Base-by-base conservation (phyloP, 495 filamentous ascomycete genomes). In the Penicillium ochrochloron region DNA sequence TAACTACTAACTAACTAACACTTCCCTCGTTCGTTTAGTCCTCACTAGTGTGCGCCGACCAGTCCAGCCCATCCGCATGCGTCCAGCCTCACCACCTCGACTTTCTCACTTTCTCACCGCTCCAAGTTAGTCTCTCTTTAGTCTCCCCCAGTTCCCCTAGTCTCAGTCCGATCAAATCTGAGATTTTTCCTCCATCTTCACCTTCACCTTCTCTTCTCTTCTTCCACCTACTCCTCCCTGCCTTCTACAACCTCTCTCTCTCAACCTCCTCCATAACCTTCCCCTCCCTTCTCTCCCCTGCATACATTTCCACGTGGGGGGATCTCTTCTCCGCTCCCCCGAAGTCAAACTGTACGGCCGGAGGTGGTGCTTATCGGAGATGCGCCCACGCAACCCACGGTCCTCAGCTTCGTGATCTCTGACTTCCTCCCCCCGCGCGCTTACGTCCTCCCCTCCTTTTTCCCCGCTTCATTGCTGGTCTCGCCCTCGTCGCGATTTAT, bases 61-160 rank as follows among this genome's bases (percentile, higher is more conserved):
- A 6, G 8, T 33, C 31, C 31, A 33, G 31, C 31, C 31, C 31
- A 25, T 58, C 67, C 67, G 67, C 67, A 69, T 66, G 67, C 67
- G 64, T 64, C 61, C 66, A 65, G 54, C 58, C 58, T 46, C 58
- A 46, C 58, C 34, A 55, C 48, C 60, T 53, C n/a, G n/a, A 50
- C n/a, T 50, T 15, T 50, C 46, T 33, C 1, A 10, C 7, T 2
- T 4, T 54, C 51, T 54, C 51, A 54, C 51, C 51, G 51, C 51
- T 54, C 29, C 51, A 7, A 27, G 50, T 53, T 52, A 27, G 23
- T 25, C 48, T 25, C 12, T 25, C 23, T 44, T n/a, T n/a, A n/a
- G n/a, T n/a, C n/a, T n/a, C n/a, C 42, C 12, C 35, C 12, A 12
- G 42, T 11, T 21, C n/a, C n/a, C 29, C 50, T 27, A 27, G 25